Base-by-base conservation (phyloP, 306 rosid genomes). In the Potentilla sterilis region DNA sequence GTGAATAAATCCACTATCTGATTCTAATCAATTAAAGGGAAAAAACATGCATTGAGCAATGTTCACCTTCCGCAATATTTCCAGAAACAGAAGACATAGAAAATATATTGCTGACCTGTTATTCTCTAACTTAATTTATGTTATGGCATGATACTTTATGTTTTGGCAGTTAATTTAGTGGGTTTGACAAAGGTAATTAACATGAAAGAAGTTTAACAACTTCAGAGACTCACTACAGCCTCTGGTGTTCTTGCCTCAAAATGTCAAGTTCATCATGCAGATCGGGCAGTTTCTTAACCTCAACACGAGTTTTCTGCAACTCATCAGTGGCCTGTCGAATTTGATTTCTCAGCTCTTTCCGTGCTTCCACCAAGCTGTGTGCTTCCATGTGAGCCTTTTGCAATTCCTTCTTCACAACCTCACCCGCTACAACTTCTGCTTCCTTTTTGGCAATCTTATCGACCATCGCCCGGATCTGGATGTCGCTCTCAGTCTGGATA, bases 381-480 rank as follows among this genome's bases (percentile, higher is more conserved):
- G 92, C 99, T 54, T 95, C 97, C 75, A 84, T 73, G 72, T 78
- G 88, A 52, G 92, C 97, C 67, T 74, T 81, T 65, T 87, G 86
- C 62, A 95, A 81, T 32, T 95, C 93, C 85, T 85, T 88, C 86
- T 85, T 89, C 75, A 90, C 74, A 77, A 74, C 76, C 78, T 89
- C 97, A 78, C 96, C 81, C 2, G 89, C 92, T 80, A 78, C 80
- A 70, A 88, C 71, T 69, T 87, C 88, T 49, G 74, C 86, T 69
- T 95, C 96, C 85, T 80, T 83, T 84, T 89, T 89, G 1, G 79
- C 81, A 70, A 90, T 89, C 86, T 90, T 95, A 72, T 95, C 99
- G 41, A 88, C 40, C 72, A 92, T 86, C 78, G 83, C 87, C 46
- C 92, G 85, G 69, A 86, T 84, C 78, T 95, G 97, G 77, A 92